Percentiles rank a stretch among this genome's conserved stretches.
Conservation (phyloP, 2,329 filamentous ascomycete species). For the Fragosphaeria purpurea region DNA sequence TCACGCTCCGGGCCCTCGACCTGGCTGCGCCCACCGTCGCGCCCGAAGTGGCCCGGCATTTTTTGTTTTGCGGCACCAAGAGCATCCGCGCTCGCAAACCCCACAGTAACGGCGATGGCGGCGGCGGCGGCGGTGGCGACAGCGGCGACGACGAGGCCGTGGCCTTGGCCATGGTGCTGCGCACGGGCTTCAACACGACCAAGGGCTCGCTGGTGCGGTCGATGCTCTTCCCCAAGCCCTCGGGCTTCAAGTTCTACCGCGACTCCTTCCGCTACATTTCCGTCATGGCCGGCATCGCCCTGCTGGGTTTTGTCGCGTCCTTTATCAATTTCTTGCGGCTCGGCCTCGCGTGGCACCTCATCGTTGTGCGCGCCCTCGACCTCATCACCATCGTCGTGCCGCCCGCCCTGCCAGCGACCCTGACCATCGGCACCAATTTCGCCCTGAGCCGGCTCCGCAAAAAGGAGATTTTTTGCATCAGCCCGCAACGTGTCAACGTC, state of each 20-base stretch:
- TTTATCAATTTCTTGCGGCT: constrained; percentile 88
- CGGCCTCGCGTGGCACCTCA: constrained; percentile 75
- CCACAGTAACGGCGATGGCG: constrained; percentile 55
- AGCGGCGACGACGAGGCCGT: constrained; percentile 67
- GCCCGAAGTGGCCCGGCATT: constrained; percentile 74
- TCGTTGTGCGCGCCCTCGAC: constrained; percentile 85
- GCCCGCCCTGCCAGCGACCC: constrained; percentile 82
- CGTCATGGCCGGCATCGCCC: constrained; percentile 83
- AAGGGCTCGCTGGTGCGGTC: constrained; percentile 92
- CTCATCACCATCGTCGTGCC: constrained; percentile 97
- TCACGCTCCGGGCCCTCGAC: constrained; percentile 61
- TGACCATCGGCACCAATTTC: constrained; percentile 96
- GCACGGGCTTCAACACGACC: constrained; percentile 95
- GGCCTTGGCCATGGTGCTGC: constrained; percentile 80
- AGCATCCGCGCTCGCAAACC: constrained; percentile 84
- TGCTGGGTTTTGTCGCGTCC: constrained; percentile 79
- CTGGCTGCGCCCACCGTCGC: constrained; percentile 73
- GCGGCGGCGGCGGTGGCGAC: too few relatives aligned
- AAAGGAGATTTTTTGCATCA: constrained; percentile 94
- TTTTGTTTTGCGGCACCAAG: constrained; percentile 91
- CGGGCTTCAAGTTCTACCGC: constrained; percentile 95
- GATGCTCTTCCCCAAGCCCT: constrained; percentile 97
- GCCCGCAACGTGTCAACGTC: constrained; percentile 92
- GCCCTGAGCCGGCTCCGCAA: constrained; percentile 76
- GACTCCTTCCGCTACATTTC: constrained; percentile 97